These are phyloP conservation scores for Malassezia furfur DNA, from an alignment of 1,284 basidiomycete genomes.

Conservation along the genomic window DNA sequence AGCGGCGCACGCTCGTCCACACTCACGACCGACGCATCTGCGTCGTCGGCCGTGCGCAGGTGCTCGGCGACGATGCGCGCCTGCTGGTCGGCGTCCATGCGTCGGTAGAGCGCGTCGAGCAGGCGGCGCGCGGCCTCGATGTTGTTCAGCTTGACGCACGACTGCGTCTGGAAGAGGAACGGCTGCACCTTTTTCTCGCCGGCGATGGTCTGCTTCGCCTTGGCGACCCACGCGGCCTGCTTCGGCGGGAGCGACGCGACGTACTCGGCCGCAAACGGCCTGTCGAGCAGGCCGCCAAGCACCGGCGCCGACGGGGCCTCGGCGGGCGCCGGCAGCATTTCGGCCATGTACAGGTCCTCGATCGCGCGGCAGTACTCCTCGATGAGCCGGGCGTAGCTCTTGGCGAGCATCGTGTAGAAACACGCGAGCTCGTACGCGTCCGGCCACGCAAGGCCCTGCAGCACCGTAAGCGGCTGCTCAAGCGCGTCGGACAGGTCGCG, in stretches of 20 bases:
- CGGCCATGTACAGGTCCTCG: constrained; percentile 78
- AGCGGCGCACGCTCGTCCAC: constrained; percentile 48
- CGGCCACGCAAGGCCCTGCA: constrained; percentile 82
- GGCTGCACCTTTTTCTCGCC: constrained; percentile 83
- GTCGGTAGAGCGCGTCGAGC: constrained; percentile 84
- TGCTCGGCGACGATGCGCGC: constrained; percentile 55
- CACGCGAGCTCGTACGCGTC: constrained; percentile 77
- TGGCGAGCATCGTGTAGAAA: constrained; percentile 64
- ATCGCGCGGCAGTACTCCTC: constrained; percentile 82
- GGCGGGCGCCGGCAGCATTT: constrained; percentile 65
- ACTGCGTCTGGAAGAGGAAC: constrained; percentile 79
- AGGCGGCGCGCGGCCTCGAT: constrained; percentile 81
- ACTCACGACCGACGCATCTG: constrained; percentile 64
- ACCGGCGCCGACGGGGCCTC: constrained; percentile 1
- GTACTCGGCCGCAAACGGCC: constrained; percentile 28
- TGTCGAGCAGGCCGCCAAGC: background rate
- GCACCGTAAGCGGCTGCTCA: constrained; percentile 75
- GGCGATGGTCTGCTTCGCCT: constrained; percentile 67
- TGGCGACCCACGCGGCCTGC: constrained; percentile 87
- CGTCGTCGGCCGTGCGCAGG: constrained; percentile 30
- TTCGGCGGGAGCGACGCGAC: constrained; percentile 47
- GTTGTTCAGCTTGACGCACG: constrained; percentile 92
- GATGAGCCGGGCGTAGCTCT: constrained; percentile 83
- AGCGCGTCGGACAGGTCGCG: constrained; percentile 91
- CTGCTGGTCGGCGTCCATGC: constrained; percentile 81